Conservation (phyloP, 116 monocot genomes). For the Iris pallida region DNA sequence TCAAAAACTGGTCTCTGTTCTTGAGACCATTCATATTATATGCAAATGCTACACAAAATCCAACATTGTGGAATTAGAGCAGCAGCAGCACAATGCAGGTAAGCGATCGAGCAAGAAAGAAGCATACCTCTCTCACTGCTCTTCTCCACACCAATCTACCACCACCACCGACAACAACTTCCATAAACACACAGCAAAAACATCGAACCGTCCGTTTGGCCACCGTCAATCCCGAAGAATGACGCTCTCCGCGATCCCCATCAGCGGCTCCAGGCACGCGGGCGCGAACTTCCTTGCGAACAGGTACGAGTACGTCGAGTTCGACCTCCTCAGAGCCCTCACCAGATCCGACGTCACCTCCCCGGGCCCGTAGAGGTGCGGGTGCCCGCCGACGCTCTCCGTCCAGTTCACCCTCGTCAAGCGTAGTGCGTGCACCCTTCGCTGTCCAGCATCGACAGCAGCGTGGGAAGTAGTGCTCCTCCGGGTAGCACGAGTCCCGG, state of each 20-base stretch:
- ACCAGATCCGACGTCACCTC: constrained; percentile 59
- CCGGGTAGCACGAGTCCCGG: constrained; percentile 78
- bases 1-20: too few relatives aligned
- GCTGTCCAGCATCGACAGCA: constrained; percentile 74
- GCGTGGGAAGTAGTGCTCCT: constrained; percentile 96
- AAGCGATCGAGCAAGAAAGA: too few relatives aligned
- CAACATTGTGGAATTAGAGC: too few relatives aligned
- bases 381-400: constrained; percentile 63
- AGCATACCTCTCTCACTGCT: too few relatives aligned
- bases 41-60: too few relatives aligned
- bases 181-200: neutral
- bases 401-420: constrained; percentile 96
- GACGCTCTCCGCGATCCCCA: constrained; percentile 52
- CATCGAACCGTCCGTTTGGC: neutral
- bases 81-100: too few relatives aligned
- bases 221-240: constrained; percentile 42
- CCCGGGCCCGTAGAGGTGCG: constrained; percentile 42
- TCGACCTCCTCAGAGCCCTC: constrained; percentile 44
- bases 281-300: constrained; percentile 90
- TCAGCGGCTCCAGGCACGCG: constrained; percentile 54
- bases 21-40: too few relatives aligned
- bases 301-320: constrained; percentile 50
- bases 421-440: constrained; percentile 56
- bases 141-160: too few relatives aligned
- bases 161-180: too few relatives aligned